A percentile compares a stretch with the other conserved stretches of the same genome.
Conservation (phyloP, 805 yeast species). For the Danielia oregonensis region DNA sequence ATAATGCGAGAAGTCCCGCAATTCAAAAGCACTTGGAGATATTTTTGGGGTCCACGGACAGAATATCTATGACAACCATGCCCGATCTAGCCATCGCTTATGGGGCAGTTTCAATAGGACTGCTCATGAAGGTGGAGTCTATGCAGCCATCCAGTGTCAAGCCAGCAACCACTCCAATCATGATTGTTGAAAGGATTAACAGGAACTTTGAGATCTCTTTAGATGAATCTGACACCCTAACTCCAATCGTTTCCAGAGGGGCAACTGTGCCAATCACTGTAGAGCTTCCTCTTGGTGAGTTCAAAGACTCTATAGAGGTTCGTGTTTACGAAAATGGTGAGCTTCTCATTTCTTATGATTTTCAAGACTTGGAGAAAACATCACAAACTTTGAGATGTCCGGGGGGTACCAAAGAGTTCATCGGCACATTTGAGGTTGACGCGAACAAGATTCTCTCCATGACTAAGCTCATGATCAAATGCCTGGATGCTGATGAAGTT, state of each 20-base stretch:
- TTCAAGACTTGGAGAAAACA: constrained; percentile 23
- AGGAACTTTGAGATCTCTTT: constrained; percentile 43
- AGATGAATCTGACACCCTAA: constrained; percentile 20
- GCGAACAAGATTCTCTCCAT: constrained; percentile 49
- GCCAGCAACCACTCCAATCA: too few species aligned
- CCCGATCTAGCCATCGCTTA: constrained; percentile 93
- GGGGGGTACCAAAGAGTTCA: constrained; percentile 21
- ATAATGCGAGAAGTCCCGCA: constrained; percentile 85
- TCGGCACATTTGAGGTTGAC: constrained; percentile 44
- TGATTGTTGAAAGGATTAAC: constrained; percentile 55
- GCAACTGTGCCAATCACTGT: constrained; percentile 32
- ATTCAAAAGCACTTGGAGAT: constrained; percentile 60
- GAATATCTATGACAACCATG: constrained; percentile 76
- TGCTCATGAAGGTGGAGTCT: constrained; percentile 58
- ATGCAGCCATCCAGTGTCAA: constrained; percentile 48
- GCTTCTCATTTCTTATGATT: constrained; percentile 24
- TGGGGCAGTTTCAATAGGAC: constrained; percentile 86
- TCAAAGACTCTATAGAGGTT: constrained; percentile 27
- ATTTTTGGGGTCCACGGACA: constrained; percentile 52
- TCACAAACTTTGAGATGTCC: constrained; percentile 40
- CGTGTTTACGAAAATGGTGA: constrained; percentile 38
- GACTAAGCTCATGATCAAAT: constrained; percentile 40
- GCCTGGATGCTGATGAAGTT: constrained; percentile 24
- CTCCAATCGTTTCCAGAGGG: constrained; percentile 46
- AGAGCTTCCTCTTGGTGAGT: constrained; percentile 34